phyloP scores from a whole-genome alignment of 208 protist genomes.

The Lotmaria passim region DNA sequence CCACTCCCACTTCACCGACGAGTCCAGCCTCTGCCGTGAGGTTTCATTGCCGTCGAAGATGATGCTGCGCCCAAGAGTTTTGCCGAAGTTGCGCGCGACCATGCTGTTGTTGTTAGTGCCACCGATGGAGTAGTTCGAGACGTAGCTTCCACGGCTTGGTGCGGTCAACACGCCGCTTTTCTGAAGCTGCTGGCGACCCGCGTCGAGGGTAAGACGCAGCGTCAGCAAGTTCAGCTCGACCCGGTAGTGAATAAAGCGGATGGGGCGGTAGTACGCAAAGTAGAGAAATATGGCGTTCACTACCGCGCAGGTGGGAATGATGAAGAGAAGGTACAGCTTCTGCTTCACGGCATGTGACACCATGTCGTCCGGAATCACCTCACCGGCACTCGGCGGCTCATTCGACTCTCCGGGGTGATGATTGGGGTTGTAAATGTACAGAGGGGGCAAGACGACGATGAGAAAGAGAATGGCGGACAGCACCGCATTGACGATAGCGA shows the following conservation, averaged over 20 bases:
- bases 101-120: constrained; percentile 6
- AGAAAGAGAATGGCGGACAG: constrained; percentile 60
- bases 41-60: constrained; percentile 10
- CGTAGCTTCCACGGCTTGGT: constrained; percentile 12
- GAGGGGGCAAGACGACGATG: constrained; percentile 55
- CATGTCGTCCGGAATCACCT: constrained; percentile 38
- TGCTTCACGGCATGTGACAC: constrained; percentile 62
- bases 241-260: constrained; percentile 71
- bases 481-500: constrained; percentile 55
- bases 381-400: constrained; percentile 42
- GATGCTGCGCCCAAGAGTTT: background rate
- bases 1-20: constrained; percentile 30
- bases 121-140: constrained; percentile 12
- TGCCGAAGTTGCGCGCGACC: background rate
- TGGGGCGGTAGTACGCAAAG: constrained; percentile 76
- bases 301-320: constrained; percentile 53
- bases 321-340: constrained; percentile 78
- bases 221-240: constrained; percentile 66
- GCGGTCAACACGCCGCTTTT: constrained; percentile 32
- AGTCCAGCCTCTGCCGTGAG: constrained; percentile 16
- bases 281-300: constrained; percentile 69
- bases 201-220: constrained; percentile 32
- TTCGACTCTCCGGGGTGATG: constrained; percentile 37
- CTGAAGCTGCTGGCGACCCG: constrained; percentile 40
- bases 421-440: constrained; percentile 68